A percentile compares a stretch with the other conserved stretches of the same genome.
Evolutionary conservation across 2,329 filamentous ascomycete genomes (phyloP).

Genomic region (Orbilia blumenaviensis): DNA sequence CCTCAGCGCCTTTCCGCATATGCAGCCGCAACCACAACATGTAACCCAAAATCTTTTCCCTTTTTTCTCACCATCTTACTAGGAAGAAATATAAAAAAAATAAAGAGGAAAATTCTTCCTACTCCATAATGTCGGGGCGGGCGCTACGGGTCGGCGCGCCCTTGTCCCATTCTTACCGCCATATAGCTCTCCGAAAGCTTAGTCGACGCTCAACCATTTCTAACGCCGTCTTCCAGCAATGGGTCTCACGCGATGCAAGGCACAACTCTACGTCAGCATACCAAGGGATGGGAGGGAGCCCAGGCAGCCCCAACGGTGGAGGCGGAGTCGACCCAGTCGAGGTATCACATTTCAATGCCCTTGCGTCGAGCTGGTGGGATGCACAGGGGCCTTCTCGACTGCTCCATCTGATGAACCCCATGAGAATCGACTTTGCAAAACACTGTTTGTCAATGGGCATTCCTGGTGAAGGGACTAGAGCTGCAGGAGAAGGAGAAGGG

Average conservation of each 20-base stretch:
- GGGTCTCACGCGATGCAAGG: conserved; percentile 28
- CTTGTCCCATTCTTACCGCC: conserved; percentile 25
- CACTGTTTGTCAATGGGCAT: conserved; percentile 71
- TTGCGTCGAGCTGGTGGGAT: conserved; percentile 97
- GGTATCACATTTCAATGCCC: conserved; percentile 90
- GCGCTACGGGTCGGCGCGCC: conserved; percentile 37
- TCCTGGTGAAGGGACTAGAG: conserved; percentile 60
- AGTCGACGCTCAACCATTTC: not conserved
- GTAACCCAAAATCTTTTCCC: conserved; percentile 6
- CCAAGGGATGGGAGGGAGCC: conserved; percentile 14
- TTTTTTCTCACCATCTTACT: not conserved
- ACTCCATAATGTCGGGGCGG: conserved; percentile 27
- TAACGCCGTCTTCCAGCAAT: not conserved
- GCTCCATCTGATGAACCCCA: conserved; percentile 96
- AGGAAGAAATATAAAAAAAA: too few species aligned
- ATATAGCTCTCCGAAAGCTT: conserved; percentile 1
- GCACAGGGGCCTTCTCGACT: conserved; percentile 89
- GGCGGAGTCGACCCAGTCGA: conserved; percentile 87
- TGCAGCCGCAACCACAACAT: conserved; percentile 18
- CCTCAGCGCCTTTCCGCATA: not conserved
- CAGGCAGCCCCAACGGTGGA: conserved; percentile 37
- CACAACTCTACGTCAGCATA: conserved; percentile 40
- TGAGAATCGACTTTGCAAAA: conserved; percentile 90
- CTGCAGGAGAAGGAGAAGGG: conserved; percentile 55
- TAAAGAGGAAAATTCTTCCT: not conserved